These are phyloP conservation scores for Botrytis paeoniae DNA, from an alignment of 2,329 filamentous ascomycete species.

Conservation along the genomic window DNA sequence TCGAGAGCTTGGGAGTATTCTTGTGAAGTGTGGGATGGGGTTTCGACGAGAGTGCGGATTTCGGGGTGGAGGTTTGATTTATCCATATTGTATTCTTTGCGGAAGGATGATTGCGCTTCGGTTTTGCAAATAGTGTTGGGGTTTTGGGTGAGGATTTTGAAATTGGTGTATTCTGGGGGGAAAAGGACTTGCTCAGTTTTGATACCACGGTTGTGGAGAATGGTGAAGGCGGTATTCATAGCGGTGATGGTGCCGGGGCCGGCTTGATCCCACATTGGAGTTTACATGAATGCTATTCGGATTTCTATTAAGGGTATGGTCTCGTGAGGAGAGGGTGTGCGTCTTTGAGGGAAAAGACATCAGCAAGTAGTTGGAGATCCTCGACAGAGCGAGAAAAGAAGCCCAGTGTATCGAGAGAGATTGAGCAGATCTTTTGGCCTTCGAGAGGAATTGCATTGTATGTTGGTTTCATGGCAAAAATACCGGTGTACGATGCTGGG, in stretches of 20 bases:
- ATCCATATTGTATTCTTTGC: no score
- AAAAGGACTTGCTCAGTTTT: not conserved
- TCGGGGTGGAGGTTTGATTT: no score
- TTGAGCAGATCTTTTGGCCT: not conserved
- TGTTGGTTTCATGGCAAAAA: not conserved
- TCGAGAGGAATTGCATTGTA: not conserved
- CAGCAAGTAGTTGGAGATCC: not conserved
- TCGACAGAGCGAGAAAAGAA: no score
- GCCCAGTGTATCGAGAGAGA: not conserved
- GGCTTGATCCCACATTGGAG: not conserved
- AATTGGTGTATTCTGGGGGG: no score
- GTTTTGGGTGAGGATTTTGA: no score
- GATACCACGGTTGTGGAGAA: not conserved
- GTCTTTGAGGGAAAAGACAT: not conserved
- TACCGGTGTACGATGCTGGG: not conserved
- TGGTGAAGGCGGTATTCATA: not conserved
- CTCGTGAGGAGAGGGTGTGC: no score
- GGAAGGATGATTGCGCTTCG: not conserved
- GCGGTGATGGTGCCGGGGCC: not conserved
- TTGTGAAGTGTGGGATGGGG: not conserved
- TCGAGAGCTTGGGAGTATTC: no score
- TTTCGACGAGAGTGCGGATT: no score
- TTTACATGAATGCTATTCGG: not conserved
- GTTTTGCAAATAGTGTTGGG: not conserved
- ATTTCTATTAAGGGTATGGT: not conserved